These are phyloP conservation scores for Phaffomyces opuntiae DNA, from an alignment of 805 yeast genomes.

Conservation along the genomic window DNA sequence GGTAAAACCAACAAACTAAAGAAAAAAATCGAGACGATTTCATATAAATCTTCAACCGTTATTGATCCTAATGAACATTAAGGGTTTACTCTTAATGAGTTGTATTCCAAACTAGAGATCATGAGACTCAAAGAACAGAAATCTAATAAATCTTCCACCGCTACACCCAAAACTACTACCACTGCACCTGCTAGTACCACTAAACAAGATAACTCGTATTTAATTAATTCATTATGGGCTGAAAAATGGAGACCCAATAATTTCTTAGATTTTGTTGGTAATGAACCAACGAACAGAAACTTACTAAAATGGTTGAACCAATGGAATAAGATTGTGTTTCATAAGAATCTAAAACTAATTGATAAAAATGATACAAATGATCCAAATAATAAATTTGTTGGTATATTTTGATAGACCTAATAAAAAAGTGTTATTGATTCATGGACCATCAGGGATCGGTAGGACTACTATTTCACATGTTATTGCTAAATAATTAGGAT, in stretches of 20 bases:
- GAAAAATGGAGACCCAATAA: slow-evolving; percentile 62
- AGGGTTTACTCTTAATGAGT: slow-evolving; percentile 32
- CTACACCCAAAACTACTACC: too few relatives aligned
- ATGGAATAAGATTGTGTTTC: slow-evolving; percentile 58
- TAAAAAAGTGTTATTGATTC: slow-evolving; percentile 61
- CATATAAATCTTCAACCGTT: background rate
- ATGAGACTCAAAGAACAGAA: slow-evolving; percentile 13
- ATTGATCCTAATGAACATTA: slow-evolving; percentile 14
- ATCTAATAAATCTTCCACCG: too few relatives aligned
- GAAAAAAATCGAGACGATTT: slow-evolving; percentile 4
- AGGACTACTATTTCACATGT: slow-evolving; percentile 83
- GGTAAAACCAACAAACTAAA: slow-evolving; percentile 15
- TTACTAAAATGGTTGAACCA: slow-evolving; percentile 58
- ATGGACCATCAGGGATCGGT: slow-evolving; percentile 89
- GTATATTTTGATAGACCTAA: slow-evolving; percentile 53
- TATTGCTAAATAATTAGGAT: slow-evolving; percentile 76
- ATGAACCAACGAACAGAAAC: slow-evolving; percentile 54
- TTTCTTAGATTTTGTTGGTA: slow-evolving; percentile 62
- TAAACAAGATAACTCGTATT: background rate
- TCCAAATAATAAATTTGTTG: slow-evolving; percentile 21
- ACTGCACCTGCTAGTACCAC: background rate
- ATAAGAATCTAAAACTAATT: slow-evolving; percentile 31
- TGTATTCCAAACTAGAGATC: slow-evolving; percentile 27
- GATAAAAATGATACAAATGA: slow-evolving; percentile 9
- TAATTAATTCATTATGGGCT: slow-evolving; percentile 33